A percentile compares a stretch with the other conserved stretches of the same genome.
Evolutionary conservation across 257 asterid species (phyloP).

Genomic region (Lithospermum erythrorhizon): DNA sequence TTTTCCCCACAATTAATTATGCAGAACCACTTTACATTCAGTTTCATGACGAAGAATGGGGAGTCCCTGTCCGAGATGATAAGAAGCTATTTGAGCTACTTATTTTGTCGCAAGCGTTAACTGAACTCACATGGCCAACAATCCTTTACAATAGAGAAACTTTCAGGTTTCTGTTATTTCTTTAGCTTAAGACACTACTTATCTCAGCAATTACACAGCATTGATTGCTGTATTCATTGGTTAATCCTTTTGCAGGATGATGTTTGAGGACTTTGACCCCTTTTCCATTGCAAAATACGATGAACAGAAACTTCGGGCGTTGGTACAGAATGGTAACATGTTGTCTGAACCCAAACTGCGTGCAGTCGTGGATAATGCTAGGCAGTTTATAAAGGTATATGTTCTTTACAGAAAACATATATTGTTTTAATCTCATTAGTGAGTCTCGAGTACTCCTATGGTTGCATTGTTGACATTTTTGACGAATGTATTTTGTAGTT

Average conservation of each 20-base stretch:
- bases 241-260: slow-evolving; percentile 34
- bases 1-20: background rate
- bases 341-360: slow-evolving; percentile 71
- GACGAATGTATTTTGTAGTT: background rate
- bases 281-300: slow-evolving; percentile 45
- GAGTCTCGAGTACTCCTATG: background rate
- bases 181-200: background rate
- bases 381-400: slow-evolving; percentile 57
- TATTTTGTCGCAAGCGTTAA: slow-evolving; percentile 67
- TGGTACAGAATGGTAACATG: slow-evolving; percentile 37
- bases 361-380: slow-evolving; percentile 62
- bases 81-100: slow-evolving; percentile 62
- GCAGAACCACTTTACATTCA: slow-evolving; percentile 54
- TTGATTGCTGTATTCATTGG: background rate
- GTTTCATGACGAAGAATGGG: slow-evolving; percentile 92
- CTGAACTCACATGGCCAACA: slow-evolving; percentile 65
- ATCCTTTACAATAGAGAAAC: slow-evolving; percentile 57
- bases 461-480: background rate
- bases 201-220: background rate
- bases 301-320: slow-evolving; percentile 36
- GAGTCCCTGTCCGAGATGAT: slow-evolving; percentile 67
- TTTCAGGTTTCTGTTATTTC: slow-evolving; percentile 36
- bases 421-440: background rate
- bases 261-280: slow-evolving; percentile 55
- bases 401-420: background rate